Conservation (phyloP, 331 rosid genomes). For the Saraca asoca region DNA sequence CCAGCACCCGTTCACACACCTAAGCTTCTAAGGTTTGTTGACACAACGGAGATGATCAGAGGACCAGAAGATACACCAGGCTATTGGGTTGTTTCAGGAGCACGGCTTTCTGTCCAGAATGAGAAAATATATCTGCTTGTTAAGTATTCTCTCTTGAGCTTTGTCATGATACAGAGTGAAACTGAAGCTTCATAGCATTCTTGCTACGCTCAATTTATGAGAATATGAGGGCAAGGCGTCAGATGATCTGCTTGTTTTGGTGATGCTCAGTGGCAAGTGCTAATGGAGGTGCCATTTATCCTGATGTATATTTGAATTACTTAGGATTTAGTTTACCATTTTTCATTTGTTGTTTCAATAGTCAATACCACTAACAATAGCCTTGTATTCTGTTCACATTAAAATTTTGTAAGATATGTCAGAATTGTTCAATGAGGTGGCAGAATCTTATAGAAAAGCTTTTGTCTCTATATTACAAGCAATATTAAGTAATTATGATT, state of each 20-base stretch:
- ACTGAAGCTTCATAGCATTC: neutral
- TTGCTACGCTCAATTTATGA: neutral
- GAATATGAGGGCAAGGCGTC: no score
- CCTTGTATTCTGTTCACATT: no score
- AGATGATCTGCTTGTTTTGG: no score
- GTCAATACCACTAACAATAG: no score
- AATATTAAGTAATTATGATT: no score
- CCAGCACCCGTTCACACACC: conserved; percentile 55
- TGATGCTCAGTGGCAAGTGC: neutral
- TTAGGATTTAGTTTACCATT: neutral
- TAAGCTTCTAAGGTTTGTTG: conserved; percentile 70
- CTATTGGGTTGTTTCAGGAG: conserved; percentile 84
- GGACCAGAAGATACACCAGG: conserved; percentile 70
- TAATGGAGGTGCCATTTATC: neutral
- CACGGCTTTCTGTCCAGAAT: conserved; percentile 59
- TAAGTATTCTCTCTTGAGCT: conserved; percentile 49
- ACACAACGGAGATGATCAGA: conserved; percentile 68
- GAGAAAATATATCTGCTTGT: conserved; percentile 56
- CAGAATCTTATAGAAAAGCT: no score
- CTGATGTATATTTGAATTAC: neutral
- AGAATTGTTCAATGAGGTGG: no score
- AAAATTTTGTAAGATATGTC: no score
- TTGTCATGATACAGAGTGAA: neutral
- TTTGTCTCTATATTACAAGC: no score
- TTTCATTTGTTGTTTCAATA: no score